These are phyloP conservation scores for Diaporthe eres DNA, from an alignment of 2,329 filamentous ascomycete genomes.

Conservation along the genomic window DNA sequence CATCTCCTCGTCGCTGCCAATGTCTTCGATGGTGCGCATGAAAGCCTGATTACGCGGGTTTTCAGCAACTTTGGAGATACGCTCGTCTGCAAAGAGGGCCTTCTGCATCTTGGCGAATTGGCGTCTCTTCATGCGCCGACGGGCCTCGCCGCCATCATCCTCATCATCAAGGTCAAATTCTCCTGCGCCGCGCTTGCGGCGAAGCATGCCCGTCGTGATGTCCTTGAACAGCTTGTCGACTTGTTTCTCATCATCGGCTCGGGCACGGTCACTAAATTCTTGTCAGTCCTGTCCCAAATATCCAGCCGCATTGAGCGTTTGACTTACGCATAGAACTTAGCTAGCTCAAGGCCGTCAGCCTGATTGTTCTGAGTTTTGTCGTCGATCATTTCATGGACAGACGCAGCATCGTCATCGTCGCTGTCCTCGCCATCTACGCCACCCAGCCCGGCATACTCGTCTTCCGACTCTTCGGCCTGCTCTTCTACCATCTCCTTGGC, in stretches of 20 bases:
- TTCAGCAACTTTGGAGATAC: conserved; percentile 89
- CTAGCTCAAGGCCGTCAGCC: conserved; percentile 85
- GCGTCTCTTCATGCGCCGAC: conserved; percentile 83
- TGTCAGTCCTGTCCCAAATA: conserved; percentile 25
- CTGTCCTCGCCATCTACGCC: conserved; percentile 90
- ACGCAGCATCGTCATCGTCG: conserved; percentile 78
- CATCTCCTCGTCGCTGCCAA: conserved; percentile 80
- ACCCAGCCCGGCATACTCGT: conserved; percentile 95
- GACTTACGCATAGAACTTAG: conserved; percentile 91
- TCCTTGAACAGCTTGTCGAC: conserved; percentile 94
- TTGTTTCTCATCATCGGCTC: conserved; percentile 85
- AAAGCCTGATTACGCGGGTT: conserved; percentile 93
- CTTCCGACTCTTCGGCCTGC: conserved; percentile 96
- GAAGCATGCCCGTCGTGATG: conserved; percentile 88
- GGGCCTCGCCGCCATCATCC: conserved; percentile 86
- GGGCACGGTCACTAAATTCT: conserved; percentile 77
- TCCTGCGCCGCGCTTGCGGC: conserved; percentile 81
- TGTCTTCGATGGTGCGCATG: conserved; percentile 89
- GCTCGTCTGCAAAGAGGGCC: conserved; percentile 88
- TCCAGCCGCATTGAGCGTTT: conserved; percentile 38
- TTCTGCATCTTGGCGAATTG: conserved; percentile 95
- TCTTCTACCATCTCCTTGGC: conserved; percentile 92
- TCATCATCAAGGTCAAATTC: conserved; percentile 91
- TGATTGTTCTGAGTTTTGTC: conserved; percentile 82
- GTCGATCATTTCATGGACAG: conserved; percentile 90